phyloP scores from a whole-genome alignment of 2,329 filamentous ascomycete species.

The Ramularia endophylla region DNA sequence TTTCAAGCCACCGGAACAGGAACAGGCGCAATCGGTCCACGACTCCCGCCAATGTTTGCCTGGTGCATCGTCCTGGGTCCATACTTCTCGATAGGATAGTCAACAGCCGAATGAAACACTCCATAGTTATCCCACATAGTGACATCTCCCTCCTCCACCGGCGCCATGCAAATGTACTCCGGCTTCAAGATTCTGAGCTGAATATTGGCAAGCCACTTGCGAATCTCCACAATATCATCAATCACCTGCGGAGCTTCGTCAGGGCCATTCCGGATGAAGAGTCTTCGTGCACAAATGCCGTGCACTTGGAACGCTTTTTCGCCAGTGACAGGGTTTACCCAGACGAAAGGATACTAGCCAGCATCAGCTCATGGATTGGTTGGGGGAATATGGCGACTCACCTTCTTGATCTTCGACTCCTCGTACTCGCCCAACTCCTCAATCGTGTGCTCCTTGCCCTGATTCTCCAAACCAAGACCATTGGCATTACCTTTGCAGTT shows the following conservation, averaged over 20 bases:
- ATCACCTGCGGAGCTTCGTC: conserved; percentile 42
- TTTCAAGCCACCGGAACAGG: too few relatives aligned
- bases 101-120: conserved; percentile 7
- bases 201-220: conserved; percentile 11
- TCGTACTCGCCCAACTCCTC: conserved; percentile 59
- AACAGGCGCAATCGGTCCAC: too few relatives aligned
- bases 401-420: conserved; percentile 58
- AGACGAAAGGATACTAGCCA: conserved; percentile 54
- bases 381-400: conserved; percentile 28
- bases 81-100: conserved; percentile 10
- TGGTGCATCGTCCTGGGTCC: conserved; percentile 15
- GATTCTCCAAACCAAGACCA: conserved; percentile 61
- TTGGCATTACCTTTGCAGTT: conserved; percentile 58
- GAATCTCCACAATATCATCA: conserved; percentile 35
- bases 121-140: conserved; percentile 15
- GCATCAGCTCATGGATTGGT: conserved; percentile 2
- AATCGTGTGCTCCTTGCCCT: conserved; percentile 54
- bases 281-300: conserved; percentile 19
- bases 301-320: conserved; percentile 65
- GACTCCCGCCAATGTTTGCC: conserved; percentile 14
- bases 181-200: conserved; percentile 15
- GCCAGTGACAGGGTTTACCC: conserved; percentile 66
- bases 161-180: conserved; percentile 12
- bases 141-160: conserved; percentile 13
- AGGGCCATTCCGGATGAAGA: too few relatives aligned